A percentile compares a stretch with the other conserved stretches of the same genome.
Conservation (phyloP, 805 yeast species). For the Wickerhamiella australiensis region DNA sequence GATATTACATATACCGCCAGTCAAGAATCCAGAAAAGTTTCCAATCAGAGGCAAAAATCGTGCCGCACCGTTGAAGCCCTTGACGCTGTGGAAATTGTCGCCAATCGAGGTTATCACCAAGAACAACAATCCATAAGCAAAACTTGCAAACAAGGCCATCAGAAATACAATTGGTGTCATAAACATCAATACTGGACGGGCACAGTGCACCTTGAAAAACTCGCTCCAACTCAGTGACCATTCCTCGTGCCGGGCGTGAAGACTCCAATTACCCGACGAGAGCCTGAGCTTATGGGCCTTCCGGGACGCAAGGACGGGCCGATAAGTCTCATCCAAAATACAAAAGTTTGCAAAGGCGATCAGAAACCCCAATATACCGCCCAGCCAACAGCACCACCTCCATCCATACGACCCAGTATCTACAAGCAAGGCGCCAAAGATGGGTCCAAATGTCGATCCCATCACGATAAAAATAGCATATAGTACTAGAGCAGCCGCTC, state of each 20-base stretch:
- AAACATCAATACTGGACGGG: slow-evolving; percentile 70
- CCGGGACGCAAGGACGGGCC: slow-evolving; percentile 40
- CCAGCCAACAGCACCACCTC: slow-evolving; percentile 47
- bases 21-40: slow-evolving; percentile 26
- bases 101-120: slow-evolving; percentile 34
- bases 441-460: slow-evolving; percentile 37
- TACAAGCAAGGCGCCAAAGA: slow-evolving; percentile 30
- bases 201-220: slow-evolving; percentile 55
- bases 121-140: slow-evolving; percentile 36
- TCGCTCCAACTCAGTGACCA: slow-evolving; percentile 58
- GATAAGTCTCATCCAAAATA: slow-evolving; percentile 30
- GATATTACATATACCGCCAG: slow-evolving; percentile 28
- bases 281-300: slow-evolving; percentile 57
- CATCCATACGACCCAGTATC: slow-evolving; percentile 37
- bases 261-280: slow-evolving; percentile 65
- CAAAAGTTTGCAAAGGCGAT: slow-evolving; percentile 32
- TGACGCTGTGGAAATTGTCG: slow-evolving; percentile 25
- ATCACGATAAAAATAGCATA: slow-evolving; percentile 39
- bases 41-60: slow-evolving; percentile 28
- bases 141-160: slow-evolving; percentile 34
- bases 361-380: slow-evolving; percentile 33
- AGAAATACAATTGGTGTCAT: slow-evolving; percentile 36
- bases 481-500: slow-evolving; percentile 43
- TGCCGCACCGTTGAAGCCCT: slow-evolving; percentile 28
- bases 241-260: slow-evolving; percentile 89